phyloP scores from a whole-genome alignment of 208 protist genomes.

The Trypanosoma scelopori region DNA sequence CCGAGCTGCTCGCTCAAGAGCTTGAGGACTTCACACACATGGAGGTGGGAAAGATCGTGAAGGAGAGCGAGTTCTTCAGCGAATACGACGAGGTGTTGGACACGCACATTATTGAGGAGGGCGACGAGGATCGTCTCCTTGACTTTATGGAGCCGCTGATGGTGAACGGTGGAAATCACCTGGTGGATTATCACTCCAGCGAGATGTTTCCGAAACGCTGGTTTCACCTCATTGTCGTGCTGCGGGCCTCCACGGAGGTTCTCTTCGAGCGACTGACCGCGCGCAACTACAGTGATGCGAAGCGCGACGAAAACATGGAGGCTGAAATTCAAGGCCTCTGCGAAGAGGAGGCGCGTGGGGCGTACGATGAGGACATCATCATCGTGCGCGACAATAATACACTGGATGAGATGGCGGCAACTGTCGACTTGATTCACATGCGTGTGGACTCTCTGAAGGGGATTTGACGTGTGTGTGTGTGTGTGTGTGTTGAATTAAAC shows the following conservation, averaged over 20 bases:
- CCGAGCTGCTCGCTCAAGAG: slow-evolving; percentile 68
- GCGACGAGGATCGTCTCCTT: slow-evolving; percentile 88
- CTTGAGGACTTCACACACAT: slow-evolving; percentile 77
- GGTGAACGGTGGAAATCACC: slow-evolving; percentile 77
- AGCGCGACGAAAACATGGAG: slow-evolving; percentile 97
- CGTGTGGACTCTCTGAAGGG: slow-evolving; percentile 49
- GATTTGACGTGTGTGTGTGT: too few relatives aligned
- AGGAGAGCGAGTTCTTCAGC: slow-evolving; percentile 90
- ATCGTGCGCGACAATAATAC: slow-evolving; percentile 88
- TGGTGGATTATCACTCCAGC: slow-evolving; percentile 97
- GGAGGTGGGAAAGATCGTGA: slow-evolving; percentile 92
- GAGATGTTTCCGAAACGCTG: slow-evolving; percentile 97
- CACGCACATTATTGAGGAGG: slow-evolving; percentile 94
- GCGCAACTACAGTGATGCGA: slow-evolving; percentile 91
- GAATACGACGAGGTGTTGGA: slow-evolving; percentile 94
- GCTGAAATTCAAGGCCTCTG: slow-evolving; percentile 97
- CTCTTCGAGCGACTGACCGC: slow-evolving; percentile 92
- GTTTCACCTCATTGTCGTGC: slow-evolving; percentile 97
- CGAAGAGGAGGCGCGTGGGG: slow-evolving; percentile 93
- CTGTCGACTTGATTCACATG: slow-evolving; percentile 70
- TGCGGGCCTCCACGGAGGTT: slow-evolving; percentile 88
- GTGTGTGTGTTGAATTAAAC: too few relatives aligned
- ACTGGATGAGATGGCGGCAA: slow-evolving; percentile 92
- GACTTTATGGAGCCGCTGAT: slow-evolving; percentile 95
- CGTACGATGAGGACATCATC: slow-evolving; percentile 92